Conservation (phyloP, 495 filamentous ascomycete genomes). For the Pseudoneurospora amorphoporcata region DNA sequence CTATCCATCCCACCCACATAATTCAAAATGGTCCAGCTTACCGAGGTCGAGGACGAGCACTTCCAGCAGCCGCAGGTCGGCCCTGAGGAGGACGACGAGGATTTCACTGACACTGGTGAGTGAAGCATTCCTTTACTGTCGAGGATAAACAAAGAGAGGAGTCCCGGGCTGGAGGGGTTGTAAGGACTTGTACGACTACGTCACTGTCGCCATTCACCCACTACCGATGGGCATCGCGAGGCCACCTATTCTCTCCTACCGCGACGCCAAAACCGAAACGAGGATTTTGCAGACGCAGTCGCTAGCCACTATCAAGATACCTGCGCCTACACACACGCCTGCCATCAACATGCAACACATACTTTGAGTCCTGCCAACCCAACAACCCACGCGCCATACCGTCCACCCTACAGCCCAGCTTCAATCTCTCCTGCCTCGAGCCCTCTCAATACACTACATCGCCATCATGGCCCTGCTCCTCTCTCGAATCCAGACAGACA, state of each 20-base stretch:
- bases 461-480: not conserved
- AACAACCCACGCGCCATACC: not conserved
- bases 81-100: conserved; percentile 68
- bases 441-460: not conserved
- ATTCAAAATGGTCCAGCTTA: conserved; percentile 86
- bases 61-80: conserved; percentile 68
- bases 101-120: conserved; percentile 83
- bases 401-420: not conserved
- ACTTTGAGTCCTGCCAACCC: not conserved
- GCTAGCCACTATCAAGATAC: not conserved
- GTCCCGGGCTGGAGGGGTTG: not conserved
- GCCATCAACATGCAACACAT: not conserved
- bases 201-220: not conserved
- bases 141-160: not conserved
- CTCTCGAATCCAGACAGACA: not conserved
- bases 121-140: conserved; percentile 2
- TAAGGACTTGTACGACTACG: not conserved
- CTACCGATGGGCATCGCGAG: not conserved
- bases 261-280: not conserved
- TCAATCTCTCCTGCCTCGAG: not conserved
- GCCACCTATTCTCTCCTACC: not conserved
- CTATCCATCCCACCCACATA: conserved; percentile 1
- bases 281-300: not conserved
- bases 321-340: not conserved
- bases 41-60: conserved; percentile 92